Conservation (phyloP, 202 grass and related monocot genomes). For the Zoysia matrella region DNA sequence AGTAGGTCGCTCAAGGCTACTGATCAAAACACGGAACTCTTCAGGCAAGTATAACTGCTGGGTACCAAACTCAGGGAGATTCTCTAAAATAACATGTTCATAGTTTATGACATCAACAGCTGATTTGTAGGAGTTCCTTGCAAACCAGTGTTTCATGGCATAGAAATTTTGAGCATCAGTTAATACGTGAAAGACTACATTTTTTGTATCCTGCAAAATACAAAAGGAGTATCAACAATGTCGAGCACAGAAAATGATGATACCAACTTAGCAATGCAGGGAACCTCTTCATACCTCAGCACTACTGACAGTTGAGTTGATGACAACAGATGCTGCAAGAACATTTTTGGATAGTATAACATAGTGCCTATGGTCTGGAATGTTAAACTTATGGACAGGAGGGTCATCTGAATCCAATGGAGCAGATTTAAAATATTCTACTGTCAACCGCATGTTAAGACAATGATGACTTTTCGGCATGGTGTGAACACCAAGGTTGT, state of each 20-base stretch:
- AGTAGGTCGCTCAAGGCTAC: conserved; percentile 60
- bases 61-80: conserved; percentile 52
- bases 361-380: conserved; percentile 75
- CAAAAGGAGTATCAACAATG: conserved; percentile 41
- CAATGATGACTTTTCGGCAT: conserved; percentile 99
- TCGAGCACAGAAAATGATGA: conserved; percentile 17
- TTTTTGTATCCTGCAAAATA: conserved; percentile 64
- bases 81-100: conserved; percentile 66
- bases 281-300: conserved; percentile 61
- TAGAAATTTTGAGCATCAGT: conserved; percentile 90
- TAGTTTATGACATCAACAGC: conserved; percentile 84
- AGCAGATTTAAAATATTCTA: conserved; percentile 83
- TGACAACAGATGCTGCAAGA: conserved; percentile 84
- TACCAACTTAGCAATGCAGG: conserved; percentile 11
- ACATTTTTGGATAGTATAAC: conserved; percentile 89
- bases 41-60: conserved; percentile 75
- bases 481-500: conserved; percentile 95
- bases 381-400: conserved; percentile 56
- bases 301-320: conserved; percentile 92
- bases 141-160: conserved; percentile 94
- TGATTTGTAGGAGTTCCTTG: conserved; percentile 81
- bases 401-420: conserved; percentile 62
- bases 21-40: conserved; percentile 91
- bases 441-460: conserved; percentile 94
- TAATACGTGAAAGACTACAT: conserved; percentile 82